Conservation (phyloP, 164 flowering plant species). For the Akebia trifoliata region DNA sequence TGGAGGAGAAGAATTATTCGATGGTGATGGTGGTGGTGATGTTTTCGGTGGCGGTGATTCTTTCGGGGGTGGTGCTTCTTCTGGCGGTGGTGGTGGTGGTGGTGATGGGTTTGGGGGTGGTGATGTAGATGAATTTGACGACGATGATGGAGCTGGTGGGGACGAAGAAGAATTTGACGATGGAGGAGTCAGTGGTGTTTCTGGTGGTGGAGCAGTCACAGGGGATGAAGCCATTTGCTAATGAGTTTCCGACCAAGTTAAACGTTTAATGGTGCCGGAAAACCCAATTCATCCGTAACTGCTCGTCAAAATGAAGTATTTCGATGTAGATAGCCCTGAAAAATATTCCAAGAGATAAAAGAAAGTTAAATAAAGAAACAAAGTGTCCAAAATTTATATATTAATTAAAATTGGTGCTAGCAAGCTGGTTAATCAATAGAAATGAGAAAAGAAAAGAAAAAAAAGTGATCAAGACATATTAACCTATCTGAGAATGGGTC, state of each 20-base stretch:
- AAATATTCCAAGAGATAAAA: neutral
- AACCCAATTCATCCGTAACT: slow-evolving; percentile 14
- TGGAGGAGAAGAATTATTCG: neutral
- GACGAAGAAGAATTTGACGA: slow-evolving; percentile 10
- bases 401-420: too few relatives aligned
- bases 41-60: slow-evolving; percentile 9
- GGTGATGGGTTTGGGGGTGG: slow-evolving; percentile 13
- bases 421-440: neutral
- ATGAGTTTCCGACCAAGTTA: slow-evolving; percentile 11
- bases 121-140: slow-evolving; percentile 13
- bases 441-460: neutral
- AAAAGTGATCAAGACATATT: too few relatives aligned
- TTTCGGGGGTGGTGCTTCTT: neutral
- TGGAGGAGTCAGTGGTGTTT: neutral
- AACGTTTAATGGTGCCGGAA: slow-evolving; percentile 6
- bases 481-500: too few relatives aligned
- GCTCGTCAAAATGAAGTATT: slow-evolving; percentile 13
- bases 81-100: slow-evolving; percentile 2
- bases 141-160: neutral
- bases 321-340: neutral
- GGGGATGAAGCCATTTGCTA: slow-evolving; percentile 20
- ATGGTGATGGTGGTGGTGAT: slow-evolving; percentile 6
- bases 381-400: too few relatives aligned
- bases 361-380: neutral
- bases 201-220: slow-evolving; percentile 12